Conservation (phyloP, 1,284 basidiomycete species). For the Ganoderma lucidum region DNA sequence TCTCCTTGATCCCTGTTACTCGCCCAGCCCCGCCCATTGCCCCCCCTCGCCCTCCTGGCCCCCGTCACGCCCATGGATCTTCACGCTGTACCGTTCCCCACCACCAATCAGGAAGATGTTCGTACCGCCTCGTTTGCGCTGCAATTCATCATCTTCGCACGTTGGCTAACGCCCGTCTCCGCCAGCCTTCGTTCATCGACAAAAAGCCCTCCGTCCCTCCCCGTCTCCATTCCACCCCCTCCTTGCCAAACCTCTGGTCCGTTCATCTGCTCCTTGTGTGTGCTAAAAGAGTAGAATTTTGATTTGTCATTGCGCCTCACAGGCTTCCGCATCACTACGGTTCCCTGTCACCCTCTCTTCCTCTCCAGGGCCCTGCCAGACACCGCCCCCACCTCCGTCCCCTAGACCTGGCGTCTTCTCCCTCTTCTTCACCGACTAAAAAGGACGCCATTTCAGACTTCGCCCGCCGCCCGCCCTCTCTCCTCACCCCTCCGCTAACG, state of each 20-base stretch:
- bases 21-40: constrained; percentile 7
- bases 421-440: constrained; percentile 31
- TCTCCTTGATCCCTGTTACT: constrained; percentile 14
- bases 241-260: constrained; percentile 39
- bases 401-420: constrained; percentile 40
- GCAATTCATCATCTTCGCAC: constrained; percentile 28
- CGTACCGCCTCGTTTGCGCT: constrained; percentile 25
- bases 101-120: constrained; percentile 39
- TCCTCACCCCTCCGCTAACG: constrained; percentile 42
- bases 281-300: neutral
- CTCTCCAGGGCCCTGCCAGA: constrained; percentile 31
- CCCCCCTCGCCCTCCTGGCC: neutral
- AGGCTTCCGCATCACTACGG: constrained; percentile 32
- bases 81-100: constrained; percentile 39
- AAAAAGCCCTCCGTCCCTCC: constrained; percentile 31
- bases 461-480: constrained; percentile 26
- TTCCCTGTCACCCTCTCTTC: constrained; percentile 19
- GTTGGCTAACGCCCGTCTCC: constrained; percentile 20
- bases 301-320: constrained; percentile 5
- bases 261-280: constrained; percentile 13
- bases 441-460: constrained; percentile 21
- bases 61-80: constrained; percentile 27
- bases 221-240: constrained; percentile 40
- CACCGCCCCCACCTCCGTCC: constrained; percentile 41
- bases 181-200: constrained; percentile 20